Base-by-base conservation (phyloP, 768 basidiomycete genomes). In the Suillus brevipes region DNA sequence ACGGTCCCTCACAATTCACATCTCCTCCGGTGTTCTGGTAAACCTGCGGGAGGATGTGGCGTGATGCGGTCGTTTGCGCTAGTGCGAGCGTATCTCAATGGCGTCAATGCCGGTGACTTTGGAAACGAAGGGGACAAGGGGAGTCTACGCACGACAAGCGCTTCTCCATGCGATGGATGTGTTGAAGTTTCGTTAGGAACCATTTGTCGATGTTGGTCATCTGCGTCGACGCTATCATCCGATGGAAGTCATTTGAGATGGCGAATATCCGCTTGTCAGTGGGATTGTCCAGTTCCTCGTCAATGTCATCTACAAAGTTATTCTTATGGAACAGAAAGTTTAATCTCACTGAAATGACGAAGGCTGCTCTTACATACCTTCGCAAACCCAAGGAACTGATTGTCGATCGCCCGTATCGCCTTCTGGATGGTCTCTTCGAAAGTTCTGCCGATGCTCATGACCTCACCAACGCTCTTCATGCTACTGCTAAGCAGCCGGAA, bases 391-490 rank as follows among this genome's bases (percentile, higher is more conserved):
- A 86, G 77, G 77, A 98, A 99, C 67, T 89, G 90, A 72, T 97
- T 96, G 74, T 99, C 97, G 70, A 99, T 97, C 4, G 95, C 91
- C 40, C 97, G 84, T 67, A 99, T 97, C 4, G 97, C 97, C 80
- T 99, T 99, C 78, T 99, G 97, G 63, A 99, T 90, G 1, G 96
- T 98, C 82, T 99, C 97, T 77, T 99, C 97, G 73, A 99, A 99
- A 6, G 95, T 97, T 70, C 97, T 83, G 16, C 97, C 97, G 69
- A 99, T 99, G 70, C 93, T 94, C 97, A 99, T 99, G 64, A 99
- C 97, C 78, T 99, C 97, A 34, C 97, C 97, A 9, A 99, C 97
- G 71, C 92, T 95, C 85, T 99, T 99, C 97, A 99, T 99, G 78
- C 92, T 94, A 70, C 91, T 94, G 77, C 94, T 94, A 58, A 99